A percentile compares a stretch with the other conserved stretches of the same genome.
phyloP scores from a whole-genome alignment of 106 monocot genomes.

The Posidonia australis region DNA sequence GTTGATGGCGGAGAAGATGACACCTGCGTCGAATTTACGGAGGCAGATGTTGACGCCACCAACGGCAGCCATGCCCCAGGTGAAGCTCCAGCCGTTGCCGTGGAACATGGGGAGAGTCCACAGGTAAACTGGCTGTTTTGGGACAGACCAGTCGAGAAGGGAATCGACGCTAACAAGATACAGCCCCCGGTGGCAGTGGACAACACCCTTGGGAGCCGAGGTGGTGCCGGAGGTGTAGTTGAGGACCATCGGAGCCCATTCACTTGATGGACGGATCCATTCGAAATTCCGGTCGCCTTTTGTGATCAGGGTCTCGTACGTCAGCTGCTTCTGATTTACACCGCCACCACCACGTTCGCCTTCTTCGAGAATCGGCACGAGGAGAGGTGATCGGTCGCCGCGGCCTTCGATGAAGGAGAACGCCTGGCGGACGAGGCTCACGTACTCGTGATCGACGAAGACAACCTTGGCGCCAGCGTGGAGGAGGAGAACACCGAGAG shows the following conservation, averaged over 20 bases:
- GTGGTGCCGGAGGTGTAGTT: constrained; percentile 79
- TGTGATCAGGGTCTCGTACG: constrained; percentile 31
- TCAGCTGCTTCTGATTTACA: neutral
- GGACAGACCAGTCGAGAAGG: constrained; percentile 37
- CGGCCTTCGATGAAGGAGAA: constrained; percentile 8
- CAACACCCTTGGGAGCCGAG: constrained; percentile 59
- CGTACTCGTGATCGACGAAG: constrained; percentile 22
- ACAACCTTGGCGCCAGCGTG: constrained; percentile 26
- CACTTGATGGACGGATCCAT: constrained; percentile 16
- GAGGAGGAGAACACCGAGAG: constrained; percentile 27
- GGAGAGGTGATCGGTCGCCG: neutral
- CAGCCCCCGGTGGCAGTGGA: constrained; percentile 55
- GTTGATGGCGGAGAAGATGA: constrained; percentile 28
- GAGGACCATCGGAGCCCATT: constrained; percentile 52
- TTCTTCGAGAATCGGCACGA: neutral
- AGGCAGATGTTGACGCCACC: constrained; percentile 73
- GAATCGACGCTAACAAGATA: constrained; percentile 24
- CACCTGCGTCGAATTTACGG: constrained; percentile 27
- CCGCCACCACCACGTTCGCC: neutral
- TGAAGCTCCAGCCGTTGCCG: constrained; percentile 60
- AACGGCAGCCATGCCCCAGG: constrained; percentile 43
- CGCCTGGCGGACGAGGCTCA: constrained; percentile 14
- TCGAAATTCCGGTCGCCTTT: constrained; percentile 35
- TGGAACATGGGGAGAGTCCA: constrained; percentile 83
- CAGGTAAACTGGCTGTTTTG: constrained; percentile 31